Percentiles rank a stretch among this genome's conserved stretches.
Evolutionary conservation across 2,329 filamentous ascomycete genomes (phyloP).

Genomic region (Rutstroemia sp.): DNA sequence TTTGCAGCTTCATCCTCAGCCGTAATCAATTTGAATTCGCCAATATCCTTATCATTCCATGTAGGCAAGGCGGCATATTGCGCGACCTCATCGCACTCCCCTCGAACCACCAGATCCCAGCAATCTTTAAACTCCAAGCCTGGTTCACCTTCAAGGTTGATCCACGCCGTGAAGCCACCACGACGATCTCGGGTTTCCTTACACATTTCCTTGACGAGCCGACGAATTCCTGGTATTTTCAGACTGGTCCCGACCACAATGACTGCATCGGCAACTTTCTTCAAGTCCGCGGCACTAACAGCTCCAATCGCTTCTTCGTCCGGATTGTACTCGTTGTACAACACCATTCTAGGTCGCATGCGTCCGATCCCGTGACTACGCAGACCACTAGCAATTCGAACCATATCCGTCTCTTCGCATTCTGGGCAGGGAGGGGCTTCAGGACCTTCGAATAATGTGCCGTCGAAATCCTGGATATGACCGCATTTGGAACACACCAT

Average conservation of each 20-base stretch:
- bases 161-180: slow-evolving; percentile 86
- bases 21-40: slow-evolving; percentile 40
- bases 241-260: slow-evolving; percentile 93
- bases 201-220: slow-evolving; percentile 87
- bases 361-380: slow-evolving; percentile 89
- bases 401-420: slow-evolving; percentile 67
- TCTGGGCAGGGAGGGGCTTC: slow-evolving; percentile 71
- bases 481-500: slow-evolving; percentile 97
- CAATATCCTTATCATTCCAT: slow-evolving; percentile 50
- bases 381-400: slow-evolving; percentile 74
- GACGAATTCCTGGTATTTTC: slow-evolving; percentile 86
- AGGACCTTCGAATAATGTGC: slow-evolving; percentile 74
- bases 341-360: slow-evolving; percentile 83
- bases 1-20: slow-evolving; percentile 36
- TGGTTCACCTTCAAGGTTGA: slow-evolving; percentile 84
- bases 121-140: slow-evolving; percentile 80
- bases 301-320: slow-evolving; percentile 94
- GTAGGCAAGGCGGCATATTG: slow-evolving; percentile 56
- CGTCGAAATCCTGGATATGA: slow-evolving; percentile 67
- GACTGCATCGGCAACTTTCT: slow-evolving; percentile 79
- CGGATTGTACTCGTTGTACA: slow-evolving; percentile 96
- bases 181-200: slow-evolving; percentile 73
- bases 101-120: slow-evolving; percentile 86
- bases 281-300: slow-evolving; percentile 79
- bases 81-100: slow-evolving; percentile 83